A percentile compares a stretch with the other conserved stretches of the same genome.
These are phyloP conservation scores for Acanthamoeba triangularis DNA, from an alignment of 208 protist species.

Conservation along the genomic window DNA sequence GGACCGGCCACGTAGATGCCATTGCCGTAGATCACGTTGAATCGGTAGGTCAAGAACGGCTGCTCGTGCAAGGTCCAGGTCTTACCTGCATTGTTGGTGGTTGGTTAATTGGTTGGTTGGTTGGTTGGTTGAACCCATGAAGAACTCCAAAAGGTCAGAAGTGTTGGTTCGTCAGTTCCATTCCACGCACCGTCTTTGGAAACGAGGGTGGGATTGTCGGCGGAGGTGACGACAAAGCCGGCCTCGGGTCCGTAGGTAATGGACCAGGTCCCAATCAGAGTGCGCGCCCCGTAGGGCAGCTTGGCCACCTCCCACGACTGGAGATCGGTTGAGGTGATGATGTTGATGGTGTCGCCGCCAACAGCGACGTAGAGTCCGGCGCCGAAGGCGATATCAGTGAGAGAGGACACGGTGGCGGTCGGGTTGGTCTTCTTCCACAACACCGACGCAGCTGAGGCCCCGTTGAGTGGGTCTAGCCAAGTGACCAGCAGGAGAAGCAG, in stretches of 20 bases:
- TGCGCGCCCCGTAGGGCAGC: background rate
- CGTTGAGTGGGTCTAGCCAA: no score
- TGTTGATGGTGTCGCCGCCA: background rate
- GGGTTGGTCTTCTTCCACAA: background rate
- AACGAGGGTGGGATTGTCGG: background rate
- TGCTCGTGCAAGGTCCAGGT: background rate
- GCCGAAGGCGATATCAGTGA: background rate
- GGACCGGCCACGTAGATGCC: background rate
- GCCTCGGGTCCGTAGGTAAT: background rate
- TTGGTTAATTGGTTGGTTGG: background rate
- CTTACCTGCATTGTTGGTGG: background rate
- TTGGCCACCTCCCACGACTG: background rate
- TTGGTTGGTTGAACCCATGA: background rate
- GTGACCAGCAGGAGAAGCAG: no score
- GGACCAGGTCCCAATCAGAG: background rate
- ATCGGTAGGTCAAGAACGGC: background rate
- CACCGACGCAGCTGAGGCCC: background rate
- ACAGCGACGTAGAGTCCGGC: background rate
- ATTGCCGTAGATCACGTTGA: conserved; percentile 5
- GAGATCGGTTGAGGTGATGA: background rate
- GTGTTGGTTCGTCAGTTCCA: background rate
- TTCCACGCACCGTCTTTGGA: background rate
- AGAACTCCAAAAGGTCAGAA: no score
- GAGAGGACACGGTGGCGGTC: background rate
- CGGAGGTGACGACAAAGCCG: background rate